These are phyloP conservation scores for Balamuthia mandrillaris DNA, from an alignment of 208 protist species.

Conservation along the genomic window DNA sequence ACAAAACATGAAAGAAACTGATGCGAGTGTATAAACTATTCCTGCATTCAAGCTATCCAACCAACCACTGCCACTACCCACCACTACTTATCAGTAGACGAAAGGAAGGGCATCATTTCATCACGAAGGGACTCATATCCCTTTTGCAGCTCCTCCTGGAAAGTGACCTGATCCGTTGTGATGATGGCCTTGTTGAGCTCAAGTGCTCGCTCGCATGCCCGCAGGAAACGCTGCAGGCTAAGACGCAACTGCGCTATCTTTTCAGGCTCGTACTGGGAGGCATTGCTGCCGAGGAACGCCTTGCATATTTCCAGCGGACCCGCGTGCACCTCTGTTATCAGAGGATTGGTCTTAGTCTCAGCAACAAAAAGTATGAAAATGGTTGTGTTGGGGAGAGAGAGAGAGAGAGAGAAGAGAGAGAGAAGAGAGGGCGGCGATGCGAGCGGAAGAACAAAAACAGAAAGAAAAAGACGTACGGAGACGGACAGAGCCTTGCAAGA, in stretches of 20 bases:
- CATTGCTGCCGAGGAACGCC: not conserved
- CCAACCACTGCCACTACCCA: no score
- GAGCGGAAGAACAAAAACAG: not conserved
- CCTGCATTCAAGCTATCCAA: no score
- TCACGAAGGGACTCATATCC: no score
- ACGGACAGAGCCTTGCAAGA: not conserved
- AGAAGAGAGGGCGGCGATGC: not conserved
- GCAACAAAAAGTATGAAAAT: no score
- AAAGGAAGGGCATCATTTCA: no score
- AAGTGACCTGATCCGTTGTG: not conserved
- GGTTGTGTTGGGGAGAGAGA: not conserved
- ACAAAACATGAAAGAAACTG: no score
- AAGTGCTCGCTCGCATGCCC: conserved; percentile 22
- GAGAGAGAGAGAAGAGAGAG: not conserved
- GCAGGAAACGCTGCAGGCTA: conserved; percentile 18
- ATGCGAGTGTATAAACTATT: no score
- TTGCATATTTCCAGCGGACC: conserved; percentile 4
- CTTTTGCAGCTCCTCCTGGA: not conserved
- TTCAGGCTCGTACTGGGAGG: no score
- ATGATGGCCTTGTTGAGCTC: conserved; percentile 21
- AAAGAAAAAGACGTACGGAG: not conserved
- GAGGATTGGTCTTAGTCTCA: no score
- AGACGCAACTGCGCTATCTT: no score
- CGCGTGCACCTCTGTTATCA: not conserved
- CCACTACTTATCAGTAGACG: no score